Base-by-base conservation (phyloP, 257 asterid genomes). In the Galeopsis tetrahit region DNA sequence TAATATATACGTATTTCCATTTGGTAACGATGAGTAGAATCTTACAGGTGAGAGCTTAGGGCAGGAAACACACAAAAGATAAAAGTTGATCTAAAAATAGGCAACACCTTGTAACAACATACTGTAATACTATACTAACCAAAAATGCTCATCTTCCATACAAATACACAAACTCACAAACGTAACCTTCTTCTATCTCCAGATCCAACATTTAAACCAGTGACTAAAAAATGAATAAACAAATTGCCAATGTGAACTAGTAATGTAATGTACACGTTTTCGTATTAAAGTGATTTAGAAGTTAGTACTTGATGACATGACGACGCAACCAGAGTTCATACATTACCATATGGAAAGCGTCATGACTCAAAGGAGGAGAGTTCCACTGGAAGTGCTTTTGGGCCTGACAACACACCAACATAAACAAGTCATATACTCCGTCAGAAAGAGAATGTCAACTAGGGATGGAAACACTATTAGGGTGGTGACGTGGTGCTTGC, bases 351-450 rank as follows among this genome's bases (percentile, higher is more conserved):
- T 95, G 98, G 84, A 95, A 95, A 5, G 98, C 88, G 35, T 95
- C 99, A 4, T 82, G 84, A 39, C 75, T 80, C 55, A 79, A 31
- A 3, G 98, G 91, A 62, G 96, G 99, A 5, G 97, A 61, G 84
- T 95, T 95, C 98, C 99, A 95, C 59, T 85, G 97, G 85, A 89
- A 90, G 77, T 94, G 99, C 84, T 88, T 88, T 83, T 91, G 96
- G 51, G 92, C 85, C 99, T 94, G 87, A 44, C 9, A 51, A 43
- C 46, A 65, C 43, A 77, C 62, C 36, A 64, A 34, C 70, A 75
- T 15, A 52, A 34, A 65, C 17, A 63, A 51, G 6, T 38, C 17
- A 31, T 46, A 1, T 53, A 75, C 21, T 21, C 28, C n/a, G 4
- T 44, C 2, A 10, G 51, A 44, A 7, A 42, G 49, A 43, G 49